phyloP scores from a whole-genome alignment of 176 grass and related monocot genomes.

The Juncus effusus region DNA sequence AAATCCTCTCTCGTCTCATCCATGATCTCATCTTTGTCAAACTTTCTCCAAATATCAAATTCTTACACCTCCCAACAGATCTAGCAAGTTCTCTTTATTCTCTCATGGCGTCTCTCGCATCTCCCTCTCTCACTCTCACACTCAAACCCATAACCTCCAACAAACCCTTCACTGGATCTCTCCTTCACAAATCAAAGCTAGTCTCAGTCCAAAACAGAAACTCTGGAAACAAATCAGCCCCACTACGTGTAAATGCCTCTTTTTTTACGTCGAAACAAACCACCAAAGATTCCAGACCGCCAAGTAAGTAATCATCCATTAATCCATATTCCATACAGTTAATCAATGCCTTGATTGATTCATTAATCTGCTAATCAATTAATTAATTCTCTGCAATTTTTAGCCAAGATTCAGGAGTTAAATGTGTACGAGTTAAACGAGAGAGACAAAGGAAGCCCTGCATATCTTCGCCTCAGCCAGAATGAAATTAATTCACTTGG shows the following conservation, averaged over 20 bases:
- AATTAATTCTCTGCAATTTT: background rate
- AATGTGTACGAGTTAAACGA: slow-evolving; percentile 83
- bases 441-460: slow-evolving; percentile 65
- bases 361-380: background rate
- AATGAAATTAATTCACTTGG: slow-evolving; percentile 78
- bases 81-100: background rate
- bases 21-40: background rate
- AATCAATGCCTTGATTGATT: slow-evolving; percentile 7
- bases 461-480: slow-evolving; percentile 57
- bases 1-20: background rate
- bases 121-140: slow-evolving; percentile 15
- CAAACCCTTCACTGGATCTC: slow-evolving; percentile 6
- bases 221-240: background rate
- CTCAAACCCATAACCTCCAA: slow-evolving; percentile 8
- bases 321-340: slow-evolving; percentile 2
- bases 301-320: slow-evolving; percentile 14
- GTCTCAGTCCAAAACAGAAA: slow-evolving; percentile 8
- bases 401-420: slow-evolving; percentile 66
- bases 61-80: background rate
- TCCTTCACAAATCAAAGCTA: slow-evolving; percentile 5
- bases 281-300: slow-evolving; percentile 23
- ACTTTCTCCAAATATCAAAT: no score
- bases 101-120: slow-evolving; percentile 31
- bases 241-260: slow-evolving; percentile 21
- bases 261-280: slow-evolving; percentile 27